A percentile compares a stretch with the other conserved stretches of the same genome.
Evolutionary conservation across 306 rosid genomes (phyloP).

Genomic region (Arachis hypogaea): DNA sequence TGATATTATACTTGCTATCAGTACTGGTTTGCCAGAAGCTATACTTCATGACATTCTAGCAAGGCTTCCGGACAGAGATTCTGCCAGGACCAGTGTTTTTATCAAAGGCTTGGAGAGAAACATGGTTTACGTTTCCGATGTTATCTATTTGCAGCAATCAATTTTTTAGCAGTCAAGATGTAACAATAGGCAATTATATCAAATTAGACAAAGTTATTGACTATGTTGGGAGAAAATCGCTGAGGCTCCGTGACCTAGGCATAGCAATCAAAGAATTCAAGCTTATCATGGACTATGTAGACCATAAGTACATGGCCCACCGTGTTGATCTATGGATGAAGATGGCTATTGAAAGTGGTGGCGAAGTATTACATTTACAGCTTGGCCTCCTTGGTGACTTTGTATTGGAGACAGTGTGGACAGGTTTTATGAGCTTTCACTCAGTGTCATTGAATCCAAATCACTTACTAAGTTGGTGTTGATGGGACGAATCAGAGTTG

Average conservation of each 20-base stretch:
- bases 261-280: slow-evolving; percentile 34
- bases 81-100: too few species aligned
- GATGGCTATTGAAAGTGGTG: too few species aligned
- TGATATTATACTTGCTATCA: not conserved
- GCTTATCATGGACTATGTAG: not conserved
- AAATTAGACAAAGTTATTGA: slow-evolving; percentile 20
- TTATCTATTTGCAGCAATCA: slow-evolving; percentile 8
- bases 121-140: not conserved
- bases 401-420: not conserved
- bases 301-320: not conserved
- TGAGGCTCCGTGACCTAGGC: slow-evolving; percentile 18
- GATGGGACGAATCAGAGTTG: not conserved
- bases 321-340: too few species aligned
- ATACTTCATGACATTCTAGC: too few species aligned
- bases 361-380: too few species aligned
- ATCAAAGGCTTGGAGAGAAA: too few species aligned
- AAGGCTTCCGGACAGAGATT: too few species aligned
- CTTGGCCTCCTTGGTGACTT: slow-evolving; percentile 4
- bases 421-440: not conserved
- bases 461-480: slow-evolving; percentile 34
- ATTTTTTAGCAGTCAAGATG: not conserved
- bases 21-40: not conserved
- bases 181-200: not conserved
- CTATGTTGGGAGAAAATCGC: slow-evolving; percentile 32
- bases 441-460: slow-evolving; percentile 17